Base-by-base conservation (phyloP, 2,329 filamentous ascomycete species). In the Penicillium sp. region DNA sequence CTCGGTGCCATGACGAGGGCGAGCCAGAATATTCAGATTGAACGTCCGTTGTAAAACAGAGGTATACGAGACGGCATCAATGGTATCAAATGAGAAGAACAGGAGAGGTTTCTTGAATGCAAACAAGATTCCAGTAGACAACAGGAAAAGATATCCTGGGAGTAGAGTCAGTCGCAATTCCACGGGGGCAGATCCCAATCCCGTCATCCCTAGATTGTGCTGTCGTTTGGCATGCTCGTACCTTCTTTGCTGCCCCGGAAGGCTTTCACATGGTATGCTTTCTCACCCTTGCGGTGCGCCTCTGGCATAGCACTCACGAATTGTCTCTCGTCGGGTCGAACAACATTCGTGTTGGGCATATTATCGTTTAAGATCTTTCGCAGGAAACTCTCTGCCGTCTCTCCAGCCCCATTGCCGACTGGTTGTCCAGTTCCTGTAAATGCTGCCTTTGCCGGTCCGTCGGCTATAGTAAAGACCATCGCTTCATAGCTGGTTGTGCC, bases 161-260 rank as follows among this genome's bases (percentile, higher is more conserved):
- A 10, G n/a, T n/a, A 5, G 29, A 44, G 7, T 17, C 10, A n/a
- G 52, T 52, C 54, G 45, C 36, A 51, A 23, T 23, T 40, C 10
- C n/a, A 52, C 9, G 15, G 3, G 39, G 13, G 39, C 23, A n/a
- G 39, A 27, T 41, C 36, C 24, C 13, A 15, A 24, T 27, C n/a
- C 24, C n/a, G n/a, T 42, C 39, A 29, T 21, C 26, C 24, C 39
- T 27, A 29, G 39, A 29, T 40, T 24, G 23, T 3, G 21, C n/a
- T 26, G 21, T 17, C 36, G 26, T 24, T 27, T 41, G 24, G 34
- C 10, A 18, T 34, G 36, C 37, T 50, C 68, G 55, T 67, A 83
- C 83, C 84, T 69, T 87, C 84, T 76, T 87, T 87, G 61, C 82
- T 85, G 3, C 84, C 84, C 33, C 82, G 71, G 67, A 84, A 83